A percentile compares a stretch with the other conserved stretches of the same genome.
Evolutionary conservation across 2,329 filamentous ascomycete genomes (phyloP).

Genomic region (Arachnomyces sp.): DNA sequence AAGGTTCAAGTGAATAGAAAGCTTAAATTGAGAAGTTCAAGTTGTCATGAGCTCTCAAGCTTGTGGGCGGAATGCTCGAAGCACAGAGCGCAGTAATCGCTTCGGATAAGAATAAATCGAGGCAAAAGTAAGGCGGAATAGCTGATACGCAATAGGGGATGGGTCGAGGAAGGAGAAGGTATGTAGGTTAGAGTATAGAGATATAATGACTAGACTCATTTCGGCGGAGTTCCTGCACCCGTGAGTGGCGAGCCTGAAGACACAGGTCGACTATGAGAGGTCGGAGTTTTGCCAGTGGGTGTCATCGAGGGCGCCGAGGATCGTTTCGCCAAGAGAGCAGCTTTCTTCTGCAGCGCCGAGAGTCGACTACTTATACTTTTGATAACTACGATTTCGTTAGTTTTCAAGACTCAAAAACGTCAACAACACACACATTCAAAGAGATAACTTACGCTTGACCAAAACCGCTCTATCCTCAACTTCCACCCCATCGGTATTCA

Average conservation of each 20-base stretch:
- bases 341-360: constrained; percentile 41
- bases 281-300: constrained; percentile 20
- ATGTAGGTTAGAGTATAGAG: too few species aligned
- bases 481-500: constrained; percentile 18
- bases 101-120: too few species aligned
- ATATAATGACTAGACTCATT: constrained; percentile 14
- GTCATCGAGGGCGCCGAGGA: constrained; percentile 31
- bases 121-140: too few species aligned
- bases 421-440: not conserved
- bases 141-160: too few species aligned
- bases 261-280: constrained; percentile 24
- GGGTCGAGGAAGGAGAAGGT: too few species aligned
- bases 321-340: constrained; percentile 41
- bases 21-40: too few species aligned
- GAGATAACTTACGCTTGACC: constrained; percentile 40
- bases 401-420: constrained; percentile 16
- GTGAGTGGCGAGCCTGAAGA: constrained; percentile 22
- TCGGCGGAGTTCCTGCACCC: constrained; percentile 28
- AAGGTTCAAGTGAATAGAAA: too few species aligned
- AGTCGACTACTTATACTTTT: constrained; percentile 43
- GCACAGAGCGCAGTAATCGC: too few species aligned
- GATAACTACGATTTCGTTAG: constrained; percentile 30
- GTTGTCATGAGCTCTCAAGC: too few species aligned
- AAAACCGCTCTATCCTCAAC: constrained; percentile 43
- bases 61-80: too few species aligned